A percentile compares a stretch with the other conserved stretches of the same genome.
phyloP scores from a whole-genome alignment of 1,284 basidiomycete species.

The Ganoderma boninense region DNA sequence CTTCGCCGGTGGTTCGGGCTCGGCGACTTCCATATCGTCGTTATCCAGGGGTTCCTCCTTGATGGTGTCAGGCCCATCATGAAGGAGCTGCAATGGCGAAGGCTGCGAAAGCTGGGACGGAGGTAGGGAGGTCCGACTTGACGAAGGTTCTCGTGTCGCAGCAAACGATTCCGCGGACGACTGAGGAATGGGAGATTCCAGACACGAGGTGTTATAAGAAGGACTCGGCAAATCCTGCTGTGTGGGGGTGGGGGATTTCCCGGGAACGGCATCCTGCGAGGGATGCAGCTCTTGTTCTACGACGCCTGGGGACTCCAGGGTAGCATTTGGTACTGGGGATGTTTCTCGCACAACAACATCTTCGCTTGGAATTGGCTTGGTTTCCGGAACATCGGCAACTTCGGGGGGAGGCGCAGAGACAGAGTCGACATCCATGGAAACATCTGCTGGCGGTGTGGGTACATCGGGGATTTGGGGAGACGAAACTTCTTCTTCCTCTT shows the following conservation, averaged over 20 bases:
- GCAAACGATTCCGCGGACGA: conserved; percentile 14
- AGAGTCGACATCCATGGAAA: conserved; percentile 32
- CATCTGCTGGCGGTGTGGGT: conserved; percentile 12
- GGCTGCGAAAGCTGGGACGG: conserved; percentile 20
- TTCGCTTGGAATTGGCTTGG: not conserved
- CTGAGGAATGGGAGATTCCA: conserved; percentile 18
- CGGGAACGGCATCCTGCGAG: conserved; percentile 7
- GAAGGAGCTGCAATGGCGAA: not conserved
- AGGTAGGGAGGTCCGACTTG: conserved; percentile 18
- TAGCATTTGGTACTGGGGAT: conserved; percentile 7
- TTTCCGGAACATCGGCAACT: not conserved
- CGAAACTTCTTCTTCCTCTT: not conserved
- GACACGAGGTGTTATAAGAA: conserved; percentile 6
- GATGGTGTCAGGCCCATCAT: conserved; percentile 11
- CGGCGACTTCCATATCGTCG: conserved; percentile 24
- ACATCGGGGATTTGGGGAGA: not conserved
- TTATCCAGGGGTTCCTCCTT: conserved; percentile 30
- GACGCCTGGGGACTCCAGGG: conserved; percentile 6
- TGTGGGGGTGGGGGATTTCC: conserved; percentile 7
- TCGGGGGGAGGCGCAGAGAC: conserved; percentile 1
- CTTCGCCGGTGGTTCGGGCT: conserved; percentile 1
- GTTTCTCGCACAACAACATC: conserved; percentile 17
- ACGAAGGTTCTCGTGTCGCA: conserved; percentile 19
- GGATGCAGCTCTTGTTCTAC: conserved; percentile 7
- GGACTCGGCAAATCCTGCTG: conserved; percentile 3